Conservation (phyloP, 495 filamentous ascomycete species). For the Penicillium arizonense region DNA sequence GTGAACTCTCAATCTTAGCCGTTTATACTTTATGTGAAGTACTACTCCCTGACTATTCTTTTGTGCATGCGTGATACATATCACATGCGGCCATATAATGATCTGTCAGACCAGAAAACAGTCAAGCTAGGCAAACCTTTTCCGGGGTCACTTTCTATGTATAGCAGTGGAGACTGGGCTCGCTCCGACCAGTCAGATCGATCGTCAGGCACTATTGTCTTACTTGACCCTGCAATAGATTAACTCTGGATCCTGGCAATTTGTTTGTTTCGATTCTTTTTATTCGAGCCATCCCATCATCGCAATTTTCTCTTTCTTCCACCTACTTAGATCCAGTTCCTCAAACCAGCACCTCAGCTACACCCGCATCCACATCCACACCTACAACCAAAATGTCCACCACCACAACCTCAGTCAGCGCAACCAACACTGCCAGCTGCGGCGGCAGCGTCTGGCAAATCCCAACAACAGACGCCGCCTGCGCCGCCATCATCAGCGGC, state of each 20-base stretch:
- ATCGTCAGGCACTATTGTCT: constrained; percentile 3
- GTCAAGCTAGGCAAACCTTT: neutral
- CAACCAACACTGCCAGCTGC: constrained; percentile 26
- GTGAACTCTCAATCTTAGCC: neutral
- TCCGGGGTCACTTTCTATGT: neutral
- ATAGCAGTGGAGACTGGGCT: neutral
- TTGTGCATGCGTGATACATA: neutral
- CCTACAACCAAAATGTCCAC: constrained; percentile 20
- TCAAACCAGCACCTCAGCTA: neutral
- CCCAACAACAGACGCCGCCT: constrained; percentile 44
- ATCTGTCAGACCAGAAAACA: neutral
- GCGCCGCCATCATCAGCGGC: constrained; percentile 32
- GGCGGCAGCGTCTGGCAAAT: constrained; percentile 33
- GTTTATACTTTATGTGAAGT: neutral
- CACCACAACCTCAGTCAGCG: constrained; percentile 24
- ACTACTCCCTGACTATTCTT: neutral
- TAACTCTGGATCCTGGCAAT: neutral
- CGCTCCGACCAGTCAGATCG: constrained; percentile 4
- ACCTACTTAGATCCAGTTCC: neutral
- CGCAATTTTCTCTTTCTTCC: neutral
- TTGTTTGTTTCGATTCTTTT: neutral
- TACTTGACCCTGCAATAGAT: neutral
- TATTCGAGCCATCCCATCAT: neutral
- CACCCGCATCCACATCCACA: neutral
- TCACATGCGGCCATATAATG: constrained; percentile 1